Evolutionary conservation across 768 basidiomycete species (phyloP), one percentile per base, ranked within the genome.

Genomic region (Boletus pseudopeckii): DNA sequence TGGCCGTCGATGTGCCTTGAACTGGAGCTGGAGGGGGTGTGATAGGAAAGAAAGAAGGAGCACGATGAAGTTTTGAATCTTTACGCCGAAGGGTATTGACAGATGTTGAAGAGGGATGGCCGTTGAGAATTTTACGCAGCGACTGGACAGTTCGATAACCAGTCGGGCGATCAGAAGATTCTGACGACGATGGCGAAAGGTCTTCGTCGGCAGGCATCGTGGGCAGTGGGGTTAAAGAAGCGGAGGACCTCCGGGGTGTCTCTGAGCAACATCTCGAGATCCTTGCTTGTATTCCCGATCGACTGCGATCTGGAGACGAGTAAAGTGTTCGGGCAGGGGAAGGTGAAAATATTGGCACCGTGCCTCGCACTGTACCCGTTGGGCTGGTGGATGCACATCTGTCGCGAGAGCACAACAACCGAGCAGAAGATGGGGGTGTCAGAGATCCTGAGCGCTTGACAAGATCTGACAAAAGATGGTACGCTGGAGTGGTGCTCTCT

Each of bases 1-100:
- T 92, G 1, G 90, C 85, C 5, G 75, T 86, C 4, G 86, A 88
- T 5, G 86, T 85, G n/a, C 80, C 77, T 7, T 85, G 74, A 2
- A 69, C 64, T 10, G 82, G 80, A 10, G 76, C 74, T 2, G 86
- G 84, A 3, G 80, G 77, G 4, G 70, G 71, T 43, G 65, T 77
- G 53, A 67, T 63, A 28, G 50, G 81, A 72, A 34, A 76, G 74
- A 64, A 64, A 38, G 55, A 42, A 34, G 61, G 65, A 18, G 63
- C 24, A 32, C 66, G 65, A 33, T 20, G 36, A 17, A 45, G n/a
- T 41, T 53, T 64, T 15, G 34, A 17, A 37, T 50, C 34, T 38
- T 59, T 64, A 11, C 48, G 55, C n/a, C 33, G 46, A 22, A 60
- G 7, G 17, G 59, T 47, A 34, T 65, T 56, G 13, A 64, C 41